Conservation (phyloP, 1,139 yeast genomes). For the Taphrina betulina region DNA sequence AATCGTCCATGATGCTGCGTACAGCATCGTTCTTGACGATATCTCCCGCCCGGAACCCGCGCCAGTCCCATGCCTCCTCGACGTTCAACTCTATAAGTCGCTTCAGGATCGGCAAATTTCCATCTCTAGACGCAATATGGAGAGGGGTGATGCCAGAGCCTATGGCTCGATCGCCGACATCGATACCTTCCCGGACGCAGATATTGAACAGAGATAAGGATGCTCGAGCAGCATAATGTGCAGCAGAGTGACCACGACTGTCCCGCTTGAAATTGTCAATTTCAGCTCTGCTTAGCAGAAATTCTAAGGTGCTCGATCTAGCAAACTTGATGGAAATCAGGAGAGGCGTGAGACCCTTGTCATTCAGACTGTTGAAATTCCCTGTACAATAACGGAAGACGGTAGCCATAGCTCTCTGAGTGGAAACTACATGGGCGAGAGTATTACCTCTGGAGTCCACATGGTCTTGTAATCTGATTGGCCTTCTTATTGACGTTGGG, state of each 20-base stretch:
- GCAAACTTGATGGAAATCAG: slow-evolving; percentile 70
- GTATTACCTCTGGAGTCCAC: slow-evolving; percentile 73
- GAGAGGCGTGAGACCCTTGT: slow-evolving; percentile 63
- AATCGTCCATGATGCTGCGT: slow-evolving; percentile 50
- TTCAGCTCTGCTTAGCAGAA: slow-evolving; percentile 41
- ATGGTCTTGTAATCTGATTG: slow-evolving; percentile 50
- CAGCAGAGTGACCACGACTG: slow-evolving; percentile 37
- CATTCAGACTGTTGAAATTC: slow-evolving; percentile 63
- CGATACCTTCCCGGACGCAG: slow-evolving; percentile 26
- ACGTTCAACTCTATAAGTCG: slow-evolving; percentile 23
- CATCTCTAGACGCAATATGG: slow-evolving; percentile 33
- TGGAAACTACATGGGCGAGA: slow-evolving; percentile 58
- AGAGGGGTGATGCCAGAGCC: slow-evolving; percentile 45
- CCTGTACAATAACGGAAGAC: slow-evolving; percentile 44
- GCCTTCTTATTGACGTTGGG: slow-evolving; percentile 24
- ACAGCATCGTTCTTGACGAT: slow-evolving; percentile 52
- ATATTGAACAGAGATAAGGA: slow-evolving; percentile 18
- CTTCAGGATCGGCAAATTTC: slow-evolving; percentile 20
- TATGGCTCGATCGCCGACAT: slow-evolving; percentile 39
- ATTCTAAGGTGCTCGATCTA: slow-evolving; percentile 58
- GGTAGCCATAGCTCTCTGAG: slow-evolving; percentile 7
- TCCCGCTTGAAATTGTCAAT: slow-evolving; percentile 41
- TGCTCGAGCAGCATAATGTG: slow-evolving; percentile 31
- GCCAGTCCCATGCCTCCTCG: slow-evolving; percentile 32
- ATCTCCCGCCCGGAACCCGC: slow-evolving; percentile 47